Evolutionary conservation across 2,329 filamentous ascomycete species (phyloP).

Genomic region (Diaporthe humulicola): DNA sequence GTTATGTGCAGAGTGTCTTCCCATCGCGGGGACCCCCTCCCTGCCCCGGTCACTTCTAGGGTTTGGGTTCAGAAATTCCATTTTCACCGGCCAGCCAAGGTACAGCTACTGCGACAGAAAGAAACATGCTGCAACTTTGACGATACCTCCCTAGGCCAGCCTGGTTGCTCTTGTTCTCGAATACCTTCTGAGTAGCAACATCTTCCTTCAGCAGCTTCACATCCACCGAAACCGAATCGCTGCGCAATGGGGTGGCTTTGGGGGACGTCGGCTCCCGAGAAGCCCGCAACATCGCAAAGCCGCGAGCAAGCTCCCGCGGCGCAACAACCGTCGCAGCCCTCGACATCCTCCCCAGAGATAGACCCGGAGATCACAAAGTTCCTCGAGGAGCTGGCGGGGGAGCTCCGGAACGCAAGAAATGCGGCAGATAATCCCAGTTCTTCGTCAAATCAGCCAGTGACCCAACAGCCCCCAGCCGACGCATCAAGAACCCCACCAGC

Average conservation of each 20-base stretch:
- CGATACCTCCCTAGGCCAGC: neutral
- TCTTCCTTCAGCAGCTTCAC: neutral
- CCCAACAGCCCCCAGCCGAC: conserved; percentile 38
- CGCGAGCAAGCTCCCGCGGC: conserved; percentile 38
- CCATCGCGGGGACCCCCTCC: neutral
- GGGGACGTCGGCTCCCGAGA: conserved; percentile 57
- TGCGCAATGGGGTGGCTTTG: conserved; percentile 74
- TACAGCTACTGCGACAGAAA: too few species aligned
- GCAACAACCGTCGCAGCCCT: conserved; percentile 37
- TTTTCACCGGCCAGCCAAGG: neutral
- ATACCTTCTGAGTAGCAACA: neutral
- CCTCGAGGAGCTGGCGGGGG: conserved; percentile 47
- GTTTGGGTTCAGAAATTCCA: conserved; percentile 22
- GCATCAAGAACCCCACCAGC: conserved; percentile 50
- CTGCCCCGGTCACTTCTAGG: neutral
- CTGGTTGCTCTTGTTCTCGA: neutral
- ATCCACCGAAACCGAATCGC: conserved; percentile 20
- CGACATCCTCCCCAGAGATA: conserved; percentile 40
- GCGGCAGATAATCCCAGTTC: neutral
- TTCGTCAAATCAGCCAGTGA: neutral
- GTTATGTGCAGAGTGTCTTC: too few species aligned
- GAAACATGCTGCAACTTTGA: neutral
- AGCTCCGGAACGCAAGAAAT: neutral
- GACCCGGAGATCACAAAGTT: conserved; percentile 70
- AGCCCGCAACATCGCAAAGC: conserved; percentile 44